Base-by-base conservation (phyloP, 441 rosid species). In the Flueggea neowawraea region DNA sequence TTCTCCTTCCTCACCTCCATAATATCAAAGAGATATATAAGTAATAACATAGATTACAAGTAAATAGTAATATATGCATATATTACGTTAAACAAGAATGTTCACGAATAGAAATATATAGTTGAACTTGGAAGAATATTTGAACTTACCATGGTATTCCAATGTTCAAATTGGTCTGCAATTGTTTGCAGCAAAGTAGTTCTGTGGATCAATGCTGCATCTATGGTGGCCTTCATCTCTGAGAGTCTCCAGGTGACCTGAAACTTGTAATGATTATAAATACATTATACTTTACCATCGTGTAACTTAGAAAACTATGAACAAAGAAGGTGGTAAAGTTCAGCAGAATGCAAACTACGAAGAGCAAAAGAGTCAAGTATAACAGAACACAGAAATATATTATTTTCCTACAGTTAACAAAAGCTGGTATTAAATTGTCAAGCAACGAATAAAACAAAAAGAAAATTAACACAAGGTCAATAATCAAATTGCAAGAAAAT, bases 141-240 rank as follows among this genome's bases (percentile, higher is more conserved):
- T 45, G 58, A 63, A 68, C 84, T 62, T 50, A 89, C 98, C 97
- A 85, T 70, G 59, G 73, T 69, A 72, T 70, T 89, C 97, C 96
- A 89, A 62, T 71, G 89, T 77, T 81, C 92, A 80, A 77, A 87
- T 67, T 83, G 82, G 44, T 86, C 83, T 31, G 75, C 90, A 64
- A 91, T 87, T 57, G 77, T 81, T 70, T 72, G 83, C 76, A 95
- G 75, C 79, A 91, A 76, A 75, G 60, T 77, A 54, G 73, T 75
- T 63, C 87, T 82, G 22, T 81, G 97, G 67, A 65, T 39, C 72
- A 78, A 65, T 64, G 98, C 99, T 60, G 84, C 78, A 73, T 80
- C 84, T 53, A 88, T 69, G 48, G 96, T 84, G 31, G 88, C 78
- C 79, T 88, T 86, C 79, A 91, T 77, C 80, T 95, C 97, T 36